Percentiles rank a stretch among this genome's conserved stretches.
Evolutionary conservation across 1,284 basidiomycete species (phyloP).

Genomic region (Microbotryum silenes-acaulis): DNA sequence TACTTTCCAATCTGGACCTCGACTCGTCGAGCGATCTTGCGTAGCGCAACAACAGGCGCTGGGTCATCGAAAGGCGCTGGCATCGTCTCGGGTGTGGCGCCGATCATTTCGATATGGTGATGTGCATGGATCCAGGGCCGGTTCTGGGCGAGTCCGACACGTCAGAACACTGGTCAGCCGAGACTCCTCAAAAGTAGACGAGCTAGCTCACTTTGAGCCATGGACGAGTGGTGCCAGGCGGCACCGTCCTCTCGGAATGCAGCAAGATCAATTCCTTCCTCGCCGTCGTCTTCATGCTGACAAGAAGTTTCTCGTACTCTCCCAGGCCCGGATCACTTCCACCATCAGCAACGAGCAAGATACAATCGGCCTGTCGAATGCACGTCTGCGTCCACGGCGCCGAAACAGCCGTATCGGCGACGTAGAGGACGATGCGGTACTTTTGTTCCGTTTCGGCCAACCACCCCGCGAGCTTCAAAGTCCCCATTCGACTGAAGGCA

Average conservation of each 20-base stretch:
- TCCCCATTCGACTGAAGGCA: conserved; percentile 88
- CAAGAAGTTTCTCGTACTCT: conserved; percentile 68
- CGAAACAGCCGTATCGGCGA: conserved; percentile 83
- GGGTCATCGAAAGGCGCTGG: conserved; percentile 60
- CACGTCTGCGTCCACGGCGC: conserved; percentile 97
- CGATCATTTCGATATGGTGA: conserved; percentile 78
- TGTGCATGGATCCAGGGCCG: conserved; percentile 93
- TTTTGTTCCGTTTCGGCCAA: conserved; percentile 89
- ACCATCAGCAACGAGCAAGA: conserved; percentile 77
- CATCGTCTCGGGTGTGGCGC: conserved; percentile 33
- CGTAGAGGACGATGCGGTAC: conserved; percentile 82
- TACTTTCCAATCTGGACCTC: conserved; percentile 84
- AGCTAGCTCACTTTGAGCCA: conserved; percentile 72
- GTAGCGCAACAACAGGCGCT: conserved; percentile 72
- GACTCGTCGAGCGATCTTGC: conserved; percentile 73
- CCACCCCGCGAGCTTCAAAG: conserved; percentile 88
- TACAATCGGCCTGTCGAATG: conserved; percentile 87
- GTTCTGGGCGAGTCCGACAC: conserved; percentile 47
- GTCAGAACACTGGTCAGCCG: not conserved
- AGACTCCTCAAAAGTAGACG: not conserved
- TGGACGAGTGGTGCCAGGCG: conserved; percentile 84
- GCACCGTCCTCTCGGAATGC: conserved; percentile 82
- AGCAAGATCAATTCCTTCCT: conserved; percentile 91
- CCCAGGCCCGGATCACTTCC: conserved; percentile 60
- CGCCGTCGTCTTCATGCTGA: conserved; percentile 94